These are phyloP conservation scores for Niveomyces coronatus DNA, from an alignment of 2,329 filamentous ascomycete genomes.

Conservation along the genomic window DNA sequence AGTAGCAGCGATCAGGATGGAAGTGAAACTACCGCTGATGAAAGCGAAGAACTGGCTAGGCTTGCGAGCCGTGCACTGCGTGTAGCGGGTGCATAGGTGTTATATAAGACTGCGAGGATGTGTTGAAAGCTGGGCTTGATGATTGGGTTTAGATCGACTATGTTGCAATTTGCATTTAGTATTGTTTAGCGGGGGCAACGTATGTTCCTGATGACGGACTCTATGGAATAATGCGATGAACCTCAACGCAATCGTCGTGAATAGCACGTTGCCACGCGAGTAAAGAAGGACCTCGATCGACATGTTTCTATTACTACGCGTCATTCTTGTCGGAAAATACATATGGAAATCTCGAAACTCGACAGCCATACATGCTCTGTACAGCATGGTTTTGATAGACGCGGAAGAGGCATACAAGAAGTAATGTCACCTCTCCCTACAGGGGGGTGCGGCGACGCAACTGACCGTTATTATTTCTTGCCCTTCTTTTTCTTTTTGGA, in stretches of 20 bases:
- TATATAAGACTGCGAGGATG: neutral
- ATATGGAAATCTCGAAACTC: too few species aligned
- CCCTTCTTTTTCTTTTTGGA: slow-evolving; percentile 44
- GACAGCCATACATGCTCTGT: too few species aligned
- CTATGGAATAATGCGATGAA: too few species aligned
- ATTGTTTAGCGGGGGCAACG: slow-evolving; percentile 6
- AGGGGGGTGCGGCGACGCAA: neutral
- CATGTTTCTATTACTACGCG: too few species aligned
- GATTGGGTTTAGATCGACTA: neutral
- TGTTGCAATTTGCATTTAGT: slow-evolving; percentile 8
- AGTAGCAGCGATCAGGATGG: neutral
- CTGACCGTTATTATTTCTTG: slow-evolving; percentile 35
- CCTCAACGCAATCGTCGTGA: too few species aligned
- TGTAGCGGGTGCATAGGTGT: slow-evolving; percentile 1
- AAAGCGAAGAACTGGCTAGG: neutral
- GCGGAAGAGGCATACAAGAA: neutral
- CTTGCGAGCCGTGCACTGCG: neutral
- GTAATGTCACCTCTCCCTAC: neutral
- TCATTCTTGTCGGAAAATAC: too few species aligned
- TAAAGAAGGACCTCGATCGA: too few species aligned
- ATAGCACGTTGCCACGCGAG: too few species aligned
- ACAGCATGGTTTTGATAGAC: too few species aligned
- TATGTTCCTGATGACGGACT: too few species aligned
- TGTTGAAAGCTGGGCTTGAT: neutral
- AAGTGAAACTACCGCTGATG: neutral